Conservation (phyloP, 2,329 filamentous ascomycete genomes). For the Microcera coccophila region DNA sequence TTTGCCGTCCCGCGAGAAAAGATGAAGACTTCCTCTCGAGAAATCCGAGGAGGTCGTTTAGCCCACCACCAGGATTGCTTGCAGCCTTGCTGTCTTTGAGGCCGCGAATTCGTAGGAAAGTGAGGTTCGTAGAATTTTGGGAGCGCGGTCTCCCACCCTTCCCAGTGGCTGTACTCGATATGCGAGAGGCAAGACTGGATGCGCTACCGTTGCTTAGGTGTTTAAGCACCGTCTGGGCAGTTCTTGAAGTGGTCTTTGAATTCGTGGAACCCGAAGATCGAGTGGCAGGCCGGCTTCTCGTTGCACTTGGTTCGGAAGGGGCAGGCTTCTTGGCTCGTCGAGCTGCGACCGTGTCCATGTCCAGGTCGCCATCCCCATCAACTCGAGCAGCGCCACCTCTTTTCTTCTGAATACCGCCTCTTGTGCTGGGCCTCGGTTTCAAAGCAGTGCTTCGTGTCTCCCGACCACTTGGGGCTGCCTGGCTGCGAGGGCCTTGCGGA, state of each 20-base stretch:
- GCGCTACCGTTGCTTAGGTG: slow-evolving; percentile 37
- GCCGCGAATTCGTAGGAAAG: slow-evolving; percentile 52
- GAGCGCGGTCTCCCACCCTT: slow-evolving; percentile 22
- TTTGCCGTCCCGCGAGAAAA: slow-evolving; percentile 41
- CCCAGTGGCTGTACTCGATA: slow-evolving; percentile 29
- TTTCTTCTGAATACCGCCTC: slow-evolving; percentile 52
- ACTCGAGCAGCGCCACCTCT: slow-evolving; percentile 37
- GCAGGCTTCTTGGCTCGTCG: slow-evolving; percentile 33
- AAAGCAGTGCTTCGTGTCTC: slow-evolving; percentile 29
- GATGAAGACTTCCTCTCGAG: slow-evolving; percentile 66
- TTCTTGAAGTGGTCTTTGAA: slow-evolving; percentile 31
- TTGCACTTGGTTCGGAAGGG: slow-evolving; percentile 23
- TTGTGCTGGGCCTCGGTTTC: slow-evolving; percentile 31
- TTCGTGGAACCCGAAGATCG: slow-evolving; percentile 17
- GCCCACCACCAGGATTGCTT: slow-evolving; percentile 61
- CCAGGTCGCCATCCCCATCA: slow-evolving; percentile 57
- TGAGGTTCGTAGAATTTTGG: slow-evolving; percentile 22
- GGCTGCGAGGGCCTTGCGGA: slow-evolving; percentile 31
- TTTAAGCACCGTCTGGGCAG: slow-evolving; percentile 42
- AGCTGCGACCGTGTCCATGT: slow-evolving; percentile 49
- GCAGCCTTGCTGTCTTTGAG: slow-evolving; percentile 66
- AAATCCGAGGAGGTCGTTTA: slow-evolving; percentile 62
- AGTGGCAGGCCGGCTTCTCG: slow-evolving; percentile 30
- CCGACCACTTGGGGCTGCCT: slow-evolving; percentile 22
- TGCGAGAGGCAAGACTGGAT: slow-evolving; percentile 32